Base-by-base conservation (phyloP, 441 rosid species). In the Bruguiera hainesii region DNA sequence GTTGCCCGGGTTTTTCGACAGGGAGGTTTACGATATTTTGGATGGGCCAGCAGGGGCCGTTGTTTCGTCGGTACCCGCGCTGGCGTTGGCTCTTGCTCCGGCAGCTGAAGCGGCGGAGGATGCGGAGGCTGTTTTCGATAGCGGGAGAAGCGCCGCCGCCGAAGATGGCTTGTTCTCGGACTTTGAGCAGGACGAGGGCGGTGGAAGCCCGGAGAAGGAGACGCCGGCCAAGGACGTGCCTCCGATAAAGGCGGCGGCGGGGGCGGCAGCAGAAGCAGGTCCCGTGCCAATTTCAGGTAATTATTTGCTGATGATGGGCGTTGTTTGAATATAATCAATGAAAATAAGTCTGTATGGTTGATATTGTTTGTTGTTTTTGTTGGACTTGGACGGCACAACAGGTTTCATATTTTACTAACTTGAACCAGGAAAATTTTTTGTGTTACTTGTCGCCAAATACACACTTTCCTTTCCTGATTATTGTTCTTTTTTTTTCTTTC, bases 1-100 rank as follows among this genome's bases (percentile, higher is more conserved):
- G 80, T 79, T 95, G 75, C 99, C 98, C 1, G 98, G 98, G 5
- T 94, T 91, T 70, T 94, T 91, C 74, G 98, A 94, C 61, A 83
- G 89, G 75, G 99, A 91, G 76, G 96, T 94, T 35, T 94, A 85
- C 55, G 98, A 94, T 66, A 88, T 89, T 11, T 81, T 94, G 0
- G 96, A 89, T 8, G 91, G 89, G 15, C 80, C 76, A 8, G 79
- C 76, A 6, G 79, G 72, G n/a, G 69, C 69, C 52, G 77, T 73
- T 23, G 77, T 71, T 23, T 73, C 83, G 1, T 65, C 73, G 25
- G 63, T 71, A 7, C 18, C 71, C 0, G 73, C 70, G 31, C 82
- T 83, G 66, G 87, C 80, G 0, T 76, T 85, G 55, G 86, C 84
- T 61, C 79, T 79, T 46, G 82, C 90, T 19, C 71, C 80, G 10